Evolutionary conservation across 495 filamentous ascomycete species (phyloP).

Genomic region (Friedmanniomyces simplex): DNA sequence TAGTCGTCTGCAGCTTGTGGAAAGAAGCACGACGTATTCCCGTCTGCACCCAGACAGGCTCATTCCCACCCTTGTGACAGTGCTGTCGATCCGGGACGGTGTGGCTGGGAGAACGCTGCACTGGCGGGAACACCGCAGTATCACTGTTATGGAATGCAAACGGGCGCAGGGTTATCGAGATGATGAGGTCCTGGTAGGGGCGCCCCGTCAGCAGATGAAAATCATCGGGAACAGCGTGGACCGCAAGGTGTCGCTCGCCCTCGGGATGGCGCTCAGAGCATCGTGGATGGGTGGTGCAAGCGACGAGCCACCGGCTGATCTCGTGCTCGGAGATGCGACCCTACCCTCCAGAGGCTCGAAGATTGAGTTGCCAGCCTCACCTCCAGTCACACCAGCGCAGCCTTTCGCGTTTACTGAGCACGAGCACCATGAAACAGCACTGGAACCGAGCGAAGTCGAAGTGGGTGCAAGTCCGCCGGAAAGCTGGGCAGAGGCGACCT

Average conservation of each 20-base stretch:
- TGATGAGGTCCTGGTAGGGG: constrained; percentile 54
- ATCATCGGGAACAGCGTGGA: constrained; percentile 64
- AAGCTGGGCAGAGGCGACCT: no score
- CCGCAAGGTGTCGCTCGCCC: constrained; percentile 49
- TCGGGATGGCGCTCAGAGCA: constrained; percentile 51
- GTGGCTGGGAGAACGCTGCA: constrained; percentile 44
- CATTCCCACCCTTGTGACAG: constrained; percentile 48
- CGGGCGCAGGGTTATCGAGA: constrained; percentile 59
- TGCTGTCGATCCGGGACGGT: constrained; percentile 35
- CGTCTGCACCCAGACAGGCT: constrained; percentile 42
- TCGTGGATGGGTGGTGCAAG: constrained; percentile 34
- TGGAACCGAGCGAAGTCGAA: background rate
- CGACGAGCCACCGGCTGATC: background rate
- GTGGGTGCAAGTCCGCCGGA: background rate
- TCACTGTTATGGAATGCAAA: constrained; percentile 52
- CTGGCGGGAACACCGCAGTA: constrained; percentile 46
- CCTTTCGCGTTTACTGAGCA: no score
- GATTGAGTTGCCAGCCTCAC: background rate
- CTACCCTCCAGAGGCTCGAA: no score
- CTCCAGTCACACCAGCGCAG: no score
- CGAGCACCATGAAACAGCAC: background rate
- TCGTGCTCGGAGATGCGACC: no score
- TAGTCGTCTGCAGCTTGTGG: constrained; percentile 8
- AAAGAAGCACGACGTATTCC: constrained; percentile 34
- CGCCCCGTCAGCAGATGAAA: constrained; percentile 41